Evolutionary conservation across 2,329 filamentous ascomycete species (phyloP).

Genomic region (Didymella pomorum): DNA sequence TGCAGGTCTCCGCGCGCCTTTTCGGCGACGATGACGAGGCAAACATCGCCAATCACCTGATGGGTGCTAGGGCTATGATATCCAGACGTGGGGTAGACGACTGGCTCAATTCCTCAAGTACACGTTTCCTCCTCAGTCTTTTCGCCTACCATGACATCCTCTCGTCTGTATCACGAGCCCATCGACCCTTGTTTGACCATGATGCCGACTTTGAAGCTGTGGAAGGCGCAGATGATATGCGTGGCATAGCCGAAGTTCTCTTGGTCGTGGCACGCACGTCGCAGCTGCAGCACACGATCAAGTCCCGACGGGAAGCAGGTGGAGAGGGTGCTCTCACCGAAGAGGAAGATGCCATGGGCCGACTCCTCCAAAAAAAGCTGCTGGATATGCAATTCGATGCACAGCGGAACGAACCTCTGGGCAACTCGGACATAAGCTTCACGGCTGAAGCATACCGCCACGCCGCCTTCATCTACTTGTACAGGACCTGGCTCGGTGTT

Average conservation of each 20-base stretch:
- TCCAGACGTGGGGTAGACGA: slow-evolving; percentile 19
- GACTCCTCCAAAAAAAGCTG: slow-evolving; percentile 30
- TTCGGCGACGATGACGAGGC: slow-evolving; percentile 40
- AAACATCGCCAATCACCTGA: slow-evolving; percentile 40
- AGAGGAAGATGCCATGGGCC: slow-evolving; percentile 29
- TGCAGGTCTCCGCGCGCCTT: slow-evolving; percentile 43
- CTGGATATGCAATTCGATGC: slow-evolving; percentile 28
- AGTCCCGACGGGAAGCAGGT: slow-evolving; percentile 18
- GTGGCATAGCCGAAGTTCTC: slow-evolving; percentile 37
- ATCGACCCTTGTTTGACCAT: slow-evolving; percentile 37
- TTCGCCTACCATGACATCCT: slow-evolving; percentile 47
- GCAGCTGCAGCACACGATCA: slow-evolving; percentile 34
- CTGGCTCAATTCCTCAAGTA: slow-evolving; percentile 30
- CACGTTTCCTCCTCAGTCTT: slow-evolving; percentile 39
- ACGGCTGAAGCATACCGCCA: slow-evolving; percentile 45
- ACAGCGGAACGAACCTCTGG: slow-evolving; percentile 11
- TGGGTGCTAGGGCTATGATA: slow-evolving; percentile 46
- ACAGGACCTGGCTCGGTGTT: slow-evolving; percentile 43
- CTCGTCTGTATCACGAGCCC: slow-evolving; percentile 40
- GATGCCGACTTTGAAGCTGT: slow-evolving; percentile 31
- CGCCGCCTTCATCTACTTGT: slow-evolving; percentile 46
- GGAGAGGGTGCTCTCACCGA: slow-evolving; percentile 23
- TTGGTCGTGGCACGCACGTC: slow-evolving; percentile 40
- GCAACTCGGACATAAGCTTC: slow-evolving; percentile 25
- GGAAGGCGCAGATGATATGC: slow-evolving; percentile 34